Conservation (phyloP, 164 flowering plant genomes). For the Annona squamosa region DNA sequence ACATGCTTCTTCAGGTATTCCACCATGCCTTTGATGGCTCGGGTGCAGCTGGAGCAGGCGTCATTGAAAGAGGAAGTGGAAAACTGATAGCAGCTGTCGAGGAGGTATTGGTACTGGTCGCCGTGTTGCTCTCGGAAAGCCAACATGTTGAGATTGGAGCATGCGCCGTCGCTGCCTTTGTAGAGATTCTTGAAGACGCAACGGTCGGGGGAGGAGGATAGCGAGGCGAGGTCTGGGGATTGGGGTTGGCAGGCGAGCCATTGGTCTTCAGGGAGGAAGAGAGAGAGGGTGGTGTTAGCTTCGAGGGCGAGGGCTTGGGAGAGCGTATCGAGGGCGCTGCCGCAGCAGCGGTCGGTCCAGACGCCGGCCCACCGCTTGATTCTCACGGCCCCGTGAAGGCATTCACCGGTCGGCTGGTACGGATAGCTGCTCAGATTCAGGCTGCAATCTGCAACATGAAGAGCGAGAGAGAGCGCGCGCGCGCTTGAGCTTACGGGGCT, state of each 20-base stretch:
- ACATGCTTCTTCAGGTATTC: conserved; percentile 9
- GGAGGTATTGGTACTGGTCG: background rate
- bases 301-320: conserved; percentile 37
- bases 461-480: background rate
- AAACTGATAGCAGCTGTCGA: conserved; percentile 30
- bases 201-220: conserved; percentile 13
- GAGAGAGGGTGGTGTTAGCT: conserved; percentile 3
- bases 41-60: conserved; percentile 27
- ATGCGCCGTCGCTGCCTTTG: conserved; percentile 17
- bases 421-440: conserved; percentile 31
- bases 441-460: conserved; percentile 25
- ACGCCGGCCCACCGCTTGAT: conserved; percentile 32
- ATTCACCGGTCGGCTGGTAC: conserved; percentile 39
- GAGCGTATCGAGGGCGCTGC: conserved; percentile 29
- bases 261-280: conserved; percentile 27
- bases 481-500: too few relatives aligned
- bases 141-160: conserved; percentile 25
- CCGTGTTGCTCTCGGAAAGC: background rate
- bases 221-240: conserved; percentile 15
- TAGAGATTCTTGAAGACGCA: conserved; percentile 34
- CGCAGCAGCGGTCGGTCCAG: conserved; percentile 39
- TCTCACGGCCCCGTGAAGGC: conserved; percentile 21
- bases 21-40: conserved; percentile 9
- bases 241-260: conserved; percentile 30
- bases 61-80: conserved; percentile 15